Conservation (phyloP, 164 flowering plant species). For the Chimonanthus salicifolius region DNA sequence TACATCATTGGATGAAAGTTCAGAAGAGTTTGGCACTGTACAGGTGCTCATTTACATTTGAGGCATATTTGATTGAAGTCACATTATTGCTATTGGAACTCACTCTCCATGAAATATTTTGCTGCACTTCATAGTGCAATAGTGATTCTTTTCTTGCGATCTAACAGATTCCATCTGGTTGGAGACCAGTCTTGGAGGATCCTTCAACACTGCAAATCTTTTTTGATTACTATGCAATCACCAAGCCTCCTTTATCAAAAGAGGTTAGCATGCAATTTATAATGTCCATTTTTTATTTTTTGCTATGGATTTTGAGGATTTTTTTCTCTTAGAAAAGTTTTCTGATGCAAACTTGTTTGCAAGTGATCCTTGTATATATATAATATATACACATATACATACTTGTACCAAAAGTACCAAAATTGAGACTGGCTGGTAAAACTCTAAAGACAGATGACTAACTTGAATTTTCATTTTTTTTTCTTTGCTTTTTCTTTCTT, state of each 20-base stretch:
- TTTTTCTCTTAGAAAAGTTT: background rate
- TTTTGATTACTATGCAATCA: slow-evolving; percentile 86
- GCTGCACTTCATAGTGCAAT: background rate
- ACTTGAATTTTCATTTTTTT: too few species aligned
- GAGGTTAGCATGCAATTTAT: slow-evolving; percentile 50
- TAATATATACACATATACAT: too few species aligned
- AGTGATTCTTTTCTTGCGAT: slow-evolving; percentile 9
- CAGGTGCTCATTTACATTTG: slow-evolving; percentile 47
- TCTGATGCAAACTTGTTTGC: background rate
- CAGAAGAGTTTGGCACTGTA: slow-evolving; percentile 97
- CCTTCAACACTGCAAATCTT: slow-evolving; percentile 83
- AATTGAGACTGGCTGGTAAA: too few species aligned
- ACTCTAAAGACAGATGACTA: too few species aligned
- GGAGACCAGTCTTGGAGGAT: slow-evolving; percentile 87
- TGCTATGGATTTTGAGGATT: background rate
- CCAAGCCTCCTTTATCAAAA: slow-evolving; percentile 79
- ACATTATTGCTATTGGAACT: background rate
- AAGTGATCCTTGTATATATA: background rate
- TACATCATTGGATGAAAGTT: slow-evolving; percentile 94
- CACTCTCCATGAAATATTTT: background rate
- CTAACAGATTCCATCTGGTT: slow-evolving; percentile 75
- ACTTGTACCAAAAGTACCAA: too few species aligned
- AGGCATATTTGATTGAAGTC: background rate
- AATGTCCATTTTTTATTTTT: background rate
- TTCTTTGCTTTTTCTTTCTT: too few species aligned